Evolutionary conservation across 257 asterid species (phyloP).

Genomic region (Gentiana straminea): DNA sequence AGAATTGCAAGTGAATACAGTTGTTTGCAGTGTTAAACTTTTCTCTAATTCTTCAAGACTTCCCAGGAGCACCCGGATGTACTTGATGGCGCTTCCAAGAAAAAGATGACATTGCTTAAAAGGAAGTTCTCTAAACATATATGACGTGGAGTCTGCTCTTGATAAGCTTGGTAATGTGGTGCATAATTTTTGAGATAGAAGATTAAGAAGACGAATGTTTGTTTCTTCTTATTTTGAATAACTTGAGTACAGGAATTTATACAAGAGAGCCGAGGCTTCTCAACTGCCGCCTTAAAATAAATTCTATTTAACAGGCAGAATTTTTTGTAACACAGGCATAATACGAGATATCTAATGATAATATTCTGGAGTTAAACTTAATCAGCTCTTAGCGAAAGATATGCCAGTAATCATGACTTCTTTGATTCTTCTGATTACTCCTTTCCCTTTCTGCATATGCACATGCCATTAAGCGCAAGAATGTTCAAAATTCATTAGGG

Average conservation of each 20-base stretch:
- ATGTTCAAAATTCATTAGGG: background rate
- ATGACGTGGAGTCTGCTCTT: constrained; percentile 68
- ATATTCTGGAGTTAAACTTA: too few species aligned
- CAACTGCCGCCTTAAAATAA: too few species aligned
- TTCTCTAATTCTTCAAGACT: constrained; percentile 7
- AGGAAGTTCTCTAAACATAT: constrained; percentile 60
- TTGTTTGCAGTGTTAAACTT: too few species aligned
- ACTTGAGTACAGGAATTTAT: too few species aligned
- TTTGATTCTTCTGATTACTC: background rate
- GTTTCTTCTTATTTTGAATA: background rate
- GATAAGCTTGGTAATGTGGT: constrained; percentile 70
- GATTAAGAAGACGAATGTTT: too few species aligned
- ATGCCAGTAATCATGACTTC: too few species aligned
- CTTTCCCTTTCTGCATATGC: background rate
- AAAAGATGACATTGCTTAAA: constrained; percentile 44
- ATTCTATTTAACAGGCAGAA: too few species aligned
- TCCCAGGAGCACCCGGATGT: constrained; percentile 57
- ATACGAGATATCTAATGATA: too few species aligned
- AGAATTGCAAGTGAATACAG: too few species aligned
- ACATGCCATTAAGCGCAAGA: background rate
- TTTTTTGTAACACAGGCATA: too few species aligned
- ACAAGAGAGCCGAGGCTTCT: too few species aligned
- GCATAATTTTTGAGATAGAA: background rate
- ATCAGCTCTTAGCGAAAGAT: too few species aligned
- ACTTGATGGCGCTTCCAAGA: constrained; percentile 27